phyloP scores from a whole-genome alignment of 192 early-diverging fungal genomes.

The Podila clonocystis region DNA sequence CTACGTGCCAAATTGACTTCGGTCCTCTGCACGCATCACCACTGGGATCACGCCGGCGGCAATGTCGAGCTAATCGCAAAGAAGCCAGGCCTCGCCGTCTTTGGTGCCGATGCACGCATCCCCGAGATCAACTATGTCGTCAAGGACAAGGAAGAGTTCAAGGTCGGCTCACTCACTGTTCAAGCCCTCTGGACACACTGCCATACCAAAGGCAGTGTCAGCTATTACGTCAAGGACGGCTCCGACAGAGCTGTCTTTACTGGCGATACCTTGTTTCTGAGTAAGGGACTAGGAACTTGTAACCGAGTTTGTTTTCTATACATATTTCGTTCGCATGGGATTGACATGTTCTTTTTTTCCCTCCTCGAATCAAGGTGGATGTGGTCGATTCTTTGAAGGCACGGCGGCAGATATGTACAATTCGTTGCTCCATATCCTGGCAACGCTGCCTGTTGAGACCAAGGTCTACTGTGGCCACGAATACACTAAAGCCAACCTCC shows the following conservation, averaged over 20 bases:
- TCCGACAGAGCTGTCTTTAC: slow-evolving; percentile 56
- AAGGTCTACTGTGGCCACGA: slow-evolving; percentile 72
- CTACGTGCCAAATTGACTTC: slow-evolving; percentile 68
- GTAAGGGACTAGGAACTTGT: slow-evolving; percentile 11
- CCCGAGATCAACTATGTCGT: slow-evolving; percentile 81
- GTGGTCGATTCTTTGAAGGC: slow-evolving; percentile 67
- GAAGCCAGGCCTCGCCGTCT: slow-evolving; percentile 77
- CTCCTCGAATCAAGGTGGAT: slow-evolving; percentile 55
- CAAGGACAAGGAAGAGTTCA: slow-evolving; percentile 77
- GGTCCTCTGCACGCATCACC: slow-evolving; percentile 91
- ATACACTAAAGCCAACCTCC: slow-evolving; percentile 62
- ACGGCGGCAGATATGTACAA: slow-evolving; percentile 70
- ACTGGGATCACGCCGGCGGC: slow-evolving; percentile 88
- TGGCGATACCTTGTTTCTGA: slow-evolving; percentile 62
- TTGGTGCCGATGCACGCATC: slow-evolving; percentile 90
- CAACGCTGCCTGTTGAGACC: slow-evolving; percentile 67
- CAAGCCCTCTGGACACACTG: slow-evolving; percentile 83
- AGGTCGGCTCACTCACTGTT: slow-evolving; percentile 78
- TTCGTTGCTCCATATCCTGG: slow-evolving; percentile 62
- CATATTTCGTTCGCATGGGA: neutral
- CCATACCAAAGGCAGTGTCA: slow-evolving; percentile 91
- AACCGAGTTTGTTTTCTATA: too few species aligned
- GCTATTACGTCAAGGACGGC: slow-evolving; percentile 82
- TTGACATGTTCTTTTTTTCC: neutral
- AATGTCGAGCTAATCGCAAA: slow-evolving; percentile 69